Percentiles rank a stretch among this genome's conserved stretches.
Conservation (phyloP, 2,329 filamentous ascomycete species). For the Fusarium sp. region DNA sequence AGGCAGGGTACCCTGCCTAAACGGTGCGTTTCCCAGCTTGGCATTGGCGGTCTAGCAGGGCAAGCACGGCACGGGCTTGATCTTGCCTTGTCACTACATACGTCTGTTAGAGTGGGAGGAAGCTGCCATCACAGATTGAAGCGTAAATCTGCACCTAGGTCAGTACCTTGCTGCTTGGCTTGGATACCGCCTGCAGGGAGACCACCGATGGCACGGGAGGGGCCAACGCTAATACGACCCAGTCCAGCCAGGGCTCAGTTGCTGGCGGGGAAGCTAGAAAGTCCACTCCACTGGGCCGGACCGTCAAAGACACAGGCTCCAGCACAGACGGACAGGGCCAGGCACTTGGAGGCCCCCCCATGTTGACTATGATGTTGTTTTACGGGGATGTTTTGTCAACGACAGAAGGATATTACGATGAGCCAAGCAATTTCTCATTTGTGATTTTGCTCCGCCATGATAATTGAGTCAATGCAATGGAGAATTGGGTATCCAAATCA, state of each 20-base stretch:
- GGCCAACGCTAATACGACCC: slow-evolving; percentile 35
- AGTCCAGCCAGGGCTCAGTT: slow-evolving; percentile 2
- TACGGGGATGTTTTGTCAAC: slow-evolving; percentile 19
- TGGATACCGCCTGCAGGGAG: slow-evolving; percentile 22
- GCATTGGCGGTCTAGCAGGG: slow-evolving; percentile 39
- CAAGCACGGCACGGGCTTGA: slow-evolving; percentile 28
- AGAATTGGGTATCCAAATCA: slow-evolving; percentile 2
- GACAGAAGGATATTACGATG: slow-evolving; percentile 22
- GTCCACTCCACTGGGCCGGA: slow-evolving; percentile 22
- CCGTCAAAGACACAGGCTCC: slow-evolving; percentile 18
- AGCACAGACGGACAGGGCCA: not conserved
- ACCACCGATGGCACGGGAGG: slow-evolving; percentile 27
- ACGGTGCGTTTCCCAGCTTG: slow-evolving; percentile 18
- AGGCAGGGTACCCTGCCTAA: slow-evolving; percentile 25
- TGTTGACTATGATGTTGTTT: slow-evolving; percentile 29
- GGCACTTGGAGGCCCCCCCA: slow-evolving; percentile 21
- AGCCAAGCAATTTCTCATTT: slow-evolving; percentile 19
- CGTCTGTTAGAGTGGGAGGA: slow-evolving; percentile 12
- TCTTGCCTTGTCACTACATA: slow-evolving; percentile 7
- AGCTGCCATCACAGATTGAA: slow-evolving; percentile 30
- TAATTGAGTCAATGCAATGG: slow-evolving; percentile 15
- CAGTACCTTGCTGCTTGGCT: slow-evolving; percentile 18
- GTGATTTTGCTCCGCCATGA: not conserved
- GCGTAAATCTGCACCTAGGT: slow-evolving; percentile 21
- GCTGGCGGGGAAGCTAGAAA: slow-evolving; percentile 21